Evolutionary conservation across 2,329 filamentous ascomycete genomes (phyloP).

Genomic region (Sporothrix protearum): DNA sequence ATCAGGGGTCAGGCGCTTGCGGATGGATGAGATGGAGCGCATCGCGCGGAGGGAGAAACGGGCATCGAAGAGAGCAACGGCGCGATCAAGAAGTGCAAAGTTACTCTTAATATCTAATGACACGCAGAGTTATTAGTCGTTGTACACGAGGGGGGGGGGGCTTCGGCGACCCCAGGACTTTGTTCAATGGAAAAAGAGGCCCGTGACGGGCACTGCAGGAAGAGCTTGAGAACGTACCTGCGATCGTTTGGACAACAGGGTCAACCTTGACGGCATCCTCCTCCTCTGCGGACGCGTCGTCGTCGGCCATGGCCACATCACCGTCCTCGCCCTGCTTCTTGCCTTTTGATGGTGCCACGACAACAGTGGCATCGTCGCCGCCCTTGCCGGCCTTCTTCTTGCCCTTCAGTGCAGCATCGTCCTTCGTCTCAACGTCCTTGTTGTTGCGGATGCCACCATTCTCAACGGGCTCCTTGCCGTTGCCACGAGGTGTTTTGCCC

Average conservation of each 20-base stretch:
- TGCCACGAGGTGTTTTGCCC: conserved; percentile 68
- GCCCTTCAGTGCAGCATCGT: conserved; percentile 53
- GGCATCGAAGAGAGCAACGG: conserved; percentile 87
- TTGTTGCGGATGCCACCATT: conserved; percentile 63
- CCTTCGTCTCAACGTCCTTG: conserved; percentile 68
- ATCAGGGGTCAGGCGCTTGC: conserved; percentile 81
- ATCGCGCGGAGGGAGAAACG: conserved; percentile 92
- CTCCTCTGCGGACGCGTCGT: conserved; percentile 41
- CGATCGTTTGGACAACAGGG: conserved; percentile 56
- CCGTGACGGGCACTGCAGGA: neutral
- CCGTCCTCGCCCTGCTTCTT: conserved; percentile 58
- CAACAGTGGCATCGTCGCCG: conserved; percentile 79
- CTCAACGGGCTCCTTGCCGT: conserved; percentile 66
- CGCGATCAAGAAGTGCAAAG: conserved; percentile 85
- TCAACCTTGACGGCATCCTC: conserved; percentile 56
- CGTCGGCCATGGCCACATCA: conserved; percentile 68
- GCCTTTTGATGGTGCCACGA: conserved; percentile 61
- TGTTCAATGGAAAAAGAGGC: neutral
- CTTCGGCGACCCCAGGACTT: neutral
- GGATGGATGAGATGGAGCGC: conserved; percentile 90
- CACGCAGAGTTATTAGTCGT: conserved; percentile 11
- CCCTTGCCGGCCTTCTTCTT: conserved; percentile 68
- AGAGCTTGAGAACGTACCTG: conserved; percentile 46
- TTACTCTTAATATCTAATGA: conserved; percentile 85
- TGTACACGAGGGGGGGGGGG: conserved; percentile 28